Conservation (phyloP, 371 early-diverging fungal species). For the Rhizomucor miehei region DNA sequence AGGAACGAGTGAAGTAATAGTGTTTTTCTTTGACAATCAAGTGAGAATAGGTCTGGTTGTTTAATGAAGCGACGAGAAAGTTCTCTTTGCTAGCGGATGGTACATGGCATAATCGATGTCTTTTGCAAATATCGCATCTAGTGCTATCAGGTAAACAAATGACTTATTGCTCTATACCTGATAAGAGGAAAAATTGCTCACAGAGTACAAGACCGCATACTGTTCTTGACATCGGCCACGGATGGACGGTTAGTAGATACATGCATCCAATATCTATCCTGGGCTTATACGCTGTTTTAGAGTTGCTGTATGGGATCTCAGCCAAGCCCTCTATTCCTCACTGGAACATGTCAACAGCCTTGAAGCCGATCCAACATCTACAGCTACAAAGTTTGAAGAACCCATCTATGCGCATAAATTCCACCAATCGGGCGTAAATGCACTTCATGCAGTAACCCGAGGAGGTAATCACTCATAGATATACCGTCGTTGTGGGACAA, state of each 20-base stretch:
- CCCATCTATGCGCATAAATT: conserved; percentile 36
- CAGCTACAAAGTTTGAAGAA: conserved; percentile 23
- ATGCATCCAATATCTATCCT: neutral
- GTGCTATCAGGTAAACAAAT: conserved; percentile 22
- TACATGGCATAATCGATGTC: conserved; percentile 58
- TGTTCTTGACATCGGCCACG: conserved; percentile 58
- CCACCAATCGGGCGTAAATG: conserved; percentile 59
- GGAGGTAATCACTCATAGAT: conserved; percentile 14
- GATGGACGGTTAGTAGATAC: conserved; percentile 37
- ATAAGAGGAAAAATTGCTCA: too few relatives aligned
- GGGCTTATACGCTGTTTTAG: conserved; percentile 6
- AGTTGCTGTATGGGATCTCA: conserved; percentile 56
- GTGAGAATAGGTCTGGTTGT: conserved; percentile 42
- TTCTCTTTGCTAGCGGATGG: conserved; percentile 54
- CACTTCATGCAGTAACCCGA: conserved; percentile 28
- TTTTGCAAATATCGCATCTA: conserved; percentile 51
- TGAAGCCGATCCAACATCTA: conserved; percentile 29
- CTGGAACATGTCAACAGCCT: conserved; percentile 13
- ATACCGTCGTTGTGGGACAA: conserved; percentile 1
- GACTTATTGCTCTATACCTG: too few relatives aligned
- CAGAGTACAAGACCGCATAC: conserved; percentile 33
- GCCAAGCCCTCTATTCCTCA: conserved; percentile 21
- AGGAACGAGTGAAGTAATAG: neutral
- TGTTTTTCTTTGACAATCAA: neutral
- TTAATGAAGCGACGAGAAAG: conserved; percentile 45